phyloP scores from a whole-genome alignment of 2,329 filamentous ascomycete species.

The Leptographium radiaticola region DNA sequence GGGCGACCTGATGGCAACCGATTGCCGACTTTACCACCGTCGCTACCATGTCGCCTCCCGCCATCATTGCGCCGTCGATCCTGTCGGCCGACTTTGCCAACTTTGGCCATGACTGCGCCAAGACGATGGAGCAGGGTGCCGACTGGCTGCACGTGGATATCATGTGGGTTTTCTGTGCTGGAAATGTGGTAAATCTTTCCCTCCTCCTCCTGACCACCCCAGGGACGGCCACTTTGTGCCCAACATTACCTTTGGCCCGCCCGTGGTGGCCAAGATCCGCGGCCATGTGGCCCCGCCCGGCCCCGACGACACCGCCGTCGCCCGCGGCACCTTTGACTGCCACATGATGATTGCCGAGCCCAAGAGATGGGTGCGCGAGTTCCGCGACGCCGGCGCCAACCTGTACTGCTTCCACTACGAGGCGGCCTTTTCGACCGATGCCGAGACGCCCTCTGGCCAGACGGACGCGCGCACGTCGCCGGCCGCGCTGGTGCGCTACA shows the following conservation, averaged over 20 bases:
- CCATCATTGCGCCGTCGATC: conserved; percentile 97
- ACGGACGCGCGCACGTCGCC: conserved; percentile 65
- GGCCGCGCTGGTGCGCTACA: conserved; percentile 75
- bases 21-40: no score
- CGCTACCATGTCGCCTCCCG: conserved; percentile 61
- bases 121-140: conserved; percentile 74
- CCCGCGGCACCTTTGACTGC: conserved; percentile 92
- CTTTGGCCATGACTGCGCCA: conserved; percentile 73
- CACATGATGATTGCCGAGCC: conserved; percentile 99
- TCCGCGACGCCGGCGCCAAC: conserved; percentile 87
- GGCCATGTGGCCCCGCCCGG: conserved; percentile 59
- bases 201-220: background rate
- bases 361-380: conserved; percentile 95
- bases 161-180: conserved; percentile 32
- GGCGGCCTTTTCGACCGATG: conserved; percentile 78
- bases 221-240: conserved; percentile 99
- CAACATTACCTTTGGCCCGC: conserved; percentile 93
- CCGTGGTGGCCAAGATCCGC: conserved; percentile 89
- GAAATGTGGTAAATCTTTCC: background rate
- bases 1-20: no score
- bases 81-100: conserved; percentile 90
- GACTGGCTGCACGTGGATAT: conserved; percentile 96
- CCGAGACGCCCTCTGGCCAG: conserved; percentile 60
- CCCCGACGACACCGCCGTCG: conserved; percentile 35
- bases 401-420: conserved; percentile 99